Percentiles rank a stretch among this genome's conserved stretches.
These are phyloP conservation scores for Fabrea salina DNA, from an alignment of 169 alveolate species.

Conservation along the genomic window DNA sequence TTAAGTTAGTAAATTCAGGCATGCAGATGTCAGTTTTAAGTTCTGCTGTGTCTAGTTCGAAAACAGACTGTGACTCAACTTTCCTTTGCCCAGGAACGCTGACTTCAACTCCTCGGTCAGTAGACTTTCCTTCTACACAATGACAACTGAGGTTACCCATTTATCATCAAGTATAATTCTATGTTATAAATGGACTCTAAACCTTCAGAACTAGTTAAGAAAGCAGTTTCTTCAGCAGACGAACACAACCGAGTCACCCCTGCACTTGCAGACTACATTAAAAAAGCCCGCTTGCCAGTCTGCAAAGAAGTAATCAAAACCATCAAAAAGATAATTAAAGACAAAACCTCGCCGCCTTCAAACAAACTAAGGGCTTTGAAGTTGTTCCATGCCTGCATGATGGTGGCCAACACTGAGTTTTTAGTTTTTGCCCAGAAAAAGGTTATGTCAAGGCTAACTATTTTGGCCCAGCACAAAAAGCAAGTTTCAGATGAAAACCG, in stretches of 20 bases:
- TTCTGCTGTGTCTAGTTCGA: not conserved
- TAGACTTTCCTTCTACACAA: not conserved
- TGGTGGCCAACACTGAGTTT: not conserved
- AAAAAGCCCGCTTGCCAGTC: not conserved
- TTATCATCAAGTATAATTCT: no score
- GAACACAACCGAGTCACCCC: not conserved
- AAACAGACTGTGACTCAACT: not conserved
- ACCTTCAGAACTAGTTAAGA: not conserved
- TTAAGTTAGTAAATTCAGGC: not conserved
- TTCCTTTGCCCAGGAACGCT: not conserved
- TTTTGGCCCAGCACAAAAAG: constrained; percentile 24
- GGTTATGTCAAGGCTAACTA: constrained; percentile 7
- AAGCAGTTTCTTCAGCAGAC: not conserved
- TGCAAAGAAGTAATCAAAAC: not conserved
- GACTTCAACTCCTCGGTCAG: not conserved
- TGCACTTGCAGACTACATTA: not conserved
- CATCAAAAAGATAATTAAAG: not conserved
- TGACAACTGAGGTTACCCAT: constrained; percentile 22
- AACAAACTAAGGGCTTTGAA: not conserved
- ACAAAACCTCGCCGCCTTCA: not conserved
- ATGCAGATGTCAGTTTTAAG: not conserved
- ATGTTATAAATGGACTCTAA: no score
- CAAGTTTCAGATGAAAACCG: not conserved
- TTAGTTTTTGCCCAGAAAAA: not conserved
- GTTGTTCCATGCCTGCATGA: not conserved